Conservation (phyloP, 129 eudicot genomes). For the Oenanthe sinensis region DNA sequence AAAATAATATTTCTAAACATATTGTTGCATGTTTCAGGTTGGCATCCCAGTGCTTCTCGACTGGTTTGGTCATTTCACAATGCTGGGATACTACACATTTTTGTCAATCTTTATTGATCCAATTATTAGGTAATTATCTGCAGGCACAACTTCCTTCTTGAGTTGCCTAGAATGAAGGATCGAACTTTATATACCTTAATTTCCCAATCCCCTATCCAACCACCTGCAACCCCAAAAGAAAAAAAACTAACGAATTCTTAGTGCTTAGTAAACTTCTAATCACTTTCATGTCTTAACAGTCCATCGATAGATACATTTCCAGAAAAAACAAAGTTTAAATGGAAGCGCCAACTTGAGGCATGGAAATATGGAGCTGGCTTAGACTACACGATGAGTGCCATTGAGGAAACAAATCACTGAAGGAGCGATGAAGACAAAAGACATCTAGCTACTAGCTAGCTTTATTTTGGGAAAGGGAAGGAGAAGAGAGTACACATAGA, state of each 20-base stretch:
- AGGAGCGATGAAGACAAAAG: not conserved
- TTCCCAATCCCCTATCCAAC: not conserved
- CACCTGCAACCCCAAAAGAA: not conserved
- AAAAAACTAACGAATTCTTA: not conserved
- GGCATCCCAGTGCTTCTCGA: constrained; percentile 76
- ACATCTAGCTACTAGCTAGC: not conserved
- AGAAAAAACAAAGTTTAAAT: constrained; percentile 43
- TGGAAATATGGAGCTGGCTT: constrained; percentile 95
- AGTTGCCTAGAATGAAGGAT: not conserved
- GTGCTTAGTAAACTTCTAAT: not conserved
- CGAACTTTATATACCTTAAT: not conserved
- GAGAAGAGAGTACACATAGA: not conserved
- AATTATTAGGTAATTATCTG: constrained; percentile 49
- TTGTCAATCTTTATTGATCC: constrained; percentile 70
- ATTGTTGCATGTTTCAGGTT: constrained; percentile 42
- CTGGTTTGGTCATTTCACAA: constrained; percentile 82
- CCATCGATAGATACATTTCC: constrained; percentile 47
- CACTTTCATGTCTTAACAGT: constrained; percentile 28
- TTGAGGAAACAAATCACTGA: constrained; percentile 11
- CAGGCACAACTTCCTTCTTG: not conserved
- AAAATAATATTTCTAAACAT: not conserved
- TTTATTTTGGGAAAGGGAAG: not conserved
- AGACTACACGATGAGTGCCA: constrained; percentile 45
- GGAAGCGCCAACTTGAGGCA: constrained; percentile 81
- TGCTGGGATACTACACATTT: constrained; percentile 81